A percentile compares a stretch with the other conserved stretches of the same genome.
Conservation (phyloP, 345 rosid genomes). For the Conringia planisiliqua region DNA sequence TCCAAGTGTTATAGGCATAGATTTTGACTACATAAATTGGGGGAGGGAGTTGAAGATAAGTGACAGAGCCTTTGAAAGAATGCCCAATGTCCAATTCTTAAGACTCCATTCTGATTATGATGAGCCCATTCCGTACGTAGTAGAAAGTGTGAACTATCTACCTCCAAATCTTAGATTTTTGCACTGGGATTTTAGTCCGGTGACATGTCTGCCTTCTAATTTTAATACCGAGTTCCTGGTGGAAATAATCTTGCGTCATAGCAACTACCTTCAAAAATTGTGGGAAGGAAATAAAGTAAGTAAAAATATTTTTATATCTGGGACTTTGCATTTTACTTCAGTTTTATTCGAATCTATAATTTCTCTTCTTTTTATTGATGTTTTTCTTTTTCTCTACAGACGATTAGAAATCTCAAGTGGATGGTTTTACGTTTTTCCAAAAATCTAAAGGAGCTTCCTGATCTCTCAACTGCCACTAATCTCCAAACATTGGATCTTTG, state of each 20-base stretch:
- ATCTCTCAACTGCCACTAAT: not conserved
- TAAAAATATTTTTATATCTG: not conserved
- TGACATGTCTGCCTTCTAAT: slow-evolving; percentile 16
- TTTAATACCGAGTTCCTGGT: slow-evolving; percentile 9
- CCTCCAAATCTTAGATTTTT: slow-evolving; percentile 4
- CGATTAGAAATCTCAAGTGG: not conserved
- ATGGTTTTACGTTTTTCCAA: not conserved
- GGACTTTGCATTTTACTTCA: no score
- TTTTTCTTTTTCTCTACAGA: not conserved
- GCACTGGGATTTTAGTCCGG: slow-evolving; percentile 12
- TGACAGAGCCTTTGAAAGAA: not conserved
- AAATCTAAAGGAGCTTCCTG: not conserved
- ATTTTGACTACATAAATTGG: not conserved
- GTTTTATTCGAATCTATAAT: no score
- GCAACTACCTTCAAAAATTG: slow-evolving; percentile 11
- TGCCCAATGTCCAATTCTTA: slow-evolving; percentile 12
- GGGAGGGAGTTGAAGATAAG: not conserved
- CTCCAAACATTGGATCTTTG: not conserved
- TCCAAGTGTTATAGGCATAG: slow-evolving; percentile 6
- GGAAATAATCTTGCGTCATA: not conserved
- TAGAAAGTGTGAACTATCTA: not conserved
- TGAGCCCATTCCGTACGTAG: no score
- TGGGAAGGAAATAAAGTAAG: slow-evolving; percentile 28
- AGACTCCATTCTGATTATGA: not conserved
- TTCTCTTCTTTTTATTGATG: no score